Conservation (phyloP, 345 rosid genomes). For the Camelina hispida region DNA sequence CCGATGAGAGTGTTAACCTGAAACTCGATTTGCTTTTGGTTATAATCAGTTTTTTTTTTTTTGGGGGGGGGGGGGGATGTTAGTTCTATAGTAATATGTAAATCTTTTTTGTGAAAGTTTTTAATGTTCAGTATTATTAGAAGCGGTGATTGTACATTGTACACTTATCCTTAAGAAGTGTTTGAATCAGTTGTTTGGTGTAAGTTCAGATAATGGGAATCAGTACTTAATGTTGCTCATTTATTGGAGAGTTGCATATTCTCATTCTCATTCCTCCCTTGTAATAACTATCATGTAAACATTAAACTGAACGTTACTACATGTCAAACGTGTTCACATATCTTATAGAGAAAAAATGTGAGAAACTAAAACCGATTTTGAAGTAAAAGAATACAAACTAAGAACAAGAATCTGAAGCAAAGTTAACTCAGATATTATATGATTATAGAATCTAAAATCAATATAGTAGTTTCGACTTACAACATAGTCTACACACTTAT, state of each 20-base stretch:
- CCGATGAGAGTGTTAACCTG: conserved; percentile 15
- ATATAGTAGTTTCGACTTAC: conserved; percentile 22
- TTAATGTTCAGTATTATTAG: not conserved
- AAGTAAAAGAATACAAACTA: conserved; percentile 13
- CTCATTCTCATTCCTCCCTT: no score
- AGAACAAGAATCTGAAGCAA: not conserved
- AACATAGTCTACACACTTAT: conserved; percentile 37
- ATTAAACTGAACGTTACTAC: no score
- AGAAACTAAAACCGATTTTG: not conserved
- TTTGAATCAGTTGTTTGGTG: conserved; percentile 3
- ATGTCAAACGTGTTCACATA: no score
- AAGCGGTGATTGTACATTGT: conserved; percentile 13
- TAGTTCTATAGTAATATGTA: conserved; percentile 17
- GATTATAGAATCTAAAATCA: conserved; percentile 17
- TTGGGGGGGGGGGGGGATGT: not conserved
- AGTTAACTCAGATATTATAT: not conserved
- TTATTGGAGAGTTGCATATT: no score
- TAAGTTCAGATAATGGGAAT: conserved; percentile 10
- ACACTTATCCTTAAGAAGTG: conserved; percentile 13
- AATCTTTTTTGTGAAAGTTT: not conserved
- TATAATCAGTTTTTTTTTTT: conserved; percentile 4
- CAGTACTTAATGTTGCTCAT: no score
- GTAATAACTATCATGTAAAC: no score
- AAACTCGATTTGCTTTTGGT: conserved; percentile 3
- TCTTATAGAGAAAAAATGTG: not conserved